Base-by-base conservation (phyloP, 1,284 basidiomycete genomes). In the Schizophyllum commune region DNA sequence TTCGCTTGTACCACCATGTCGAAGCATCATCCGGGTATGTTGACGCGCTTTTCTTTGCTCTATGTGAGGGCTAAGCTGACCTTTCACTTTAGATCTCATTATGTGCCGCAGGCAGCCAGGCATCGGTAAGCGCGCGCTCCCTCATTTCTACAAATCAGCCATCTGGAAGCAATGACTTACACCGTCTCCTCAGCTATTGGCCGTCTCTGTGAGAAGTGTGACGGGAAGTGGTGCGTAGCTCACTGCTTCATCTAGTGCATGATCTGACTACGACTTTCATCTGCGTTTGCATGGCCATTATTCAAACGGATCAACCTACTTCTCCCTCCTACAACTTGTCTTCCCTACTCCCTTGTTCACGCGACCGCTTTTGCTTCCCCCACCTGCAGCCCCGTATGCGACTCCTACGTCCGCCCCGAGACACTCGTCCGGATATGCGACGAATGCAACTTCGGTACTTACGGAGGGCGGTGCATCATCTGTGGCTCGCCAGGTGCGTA, bases 391-490 rank as follows among this genome's bases (percentile, higher is more conserved):
- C 97, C 97, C 9, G 93, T 99, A 61, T 99, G 97, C 77, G 97
- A 99, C 78, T 99, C 96, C 62, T 98, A 98, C 77, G 97, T 99
- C 63, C 87, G 97, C 67, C 97, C 97, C 64, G 94, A 97, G 77
- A 98, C 96, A 17, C 82, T 99, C 62, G 97, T 99, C 61, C 88
- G 95, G 69, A 97, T 98, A 69, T 99, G 97, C 74, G 97, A 99
- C 73, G 96, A 99, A 78, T 99, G 97, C 77, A 98, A 98, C 74
- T 99, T 96, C 75, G 97, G 97, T 63, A 96, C 94, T 60, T 97
- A 96, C 72, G 95, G 96, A 27, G 94, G 95, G 61, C 83, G 94
- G 65, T 99, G 97, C 74, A 98, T 99, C 76, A 96, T 99, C 66
- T 99, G 97, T 69, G 92, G 94, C 57, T 88, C 92, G 58, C 92